Evolutionary conservation across 1,284 basidiomycete species (phyloP).

Genomic region (Papiliotrema terrestris): DNA sequence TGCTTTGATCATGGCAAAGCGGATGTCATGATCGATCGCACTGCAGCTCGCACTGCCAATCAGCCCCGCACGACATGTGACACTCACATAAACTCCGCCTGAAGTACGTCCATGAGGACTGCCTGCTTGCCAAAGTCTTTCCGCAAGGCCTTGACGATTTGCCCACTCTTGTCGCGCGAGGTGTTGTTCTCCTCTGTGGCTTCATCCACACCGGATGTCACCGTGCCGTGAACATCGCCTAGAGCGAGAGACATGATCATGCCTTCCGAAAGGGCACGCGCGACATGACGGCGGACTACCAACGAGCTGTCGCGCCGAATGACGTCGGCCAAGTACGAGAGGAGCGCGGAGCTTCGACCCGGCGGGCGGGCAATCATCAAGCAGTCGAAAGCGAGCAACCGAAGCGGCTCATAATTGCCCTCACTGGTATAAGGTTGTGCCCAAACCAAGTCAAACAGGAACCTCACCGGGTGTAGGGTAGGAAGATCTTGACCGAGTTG

Average conservation of each 20-base stretch:
- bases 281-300: constrained; percentile 76
- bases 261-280: constrained; percentile 79
- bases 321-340: constrained; percentile 86
- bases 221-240: constrained; percentile 67
- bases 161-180: constrained; percentile 36
- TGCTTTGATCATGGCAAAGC: constrained; percentile 86
- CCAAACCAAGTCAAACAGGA: neutral
- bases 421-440: constrained; percentile 57
- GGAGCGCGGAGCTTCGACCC: constrained; percentile 55
- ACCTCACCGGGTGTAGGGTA: constrained; percentile 78
- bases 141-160: constrained; percentile 69
- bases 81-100: constrained; percentile 28
- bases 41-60: constrained; percentile 25
- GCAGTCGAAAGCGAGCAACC: constrained; percentile 88
- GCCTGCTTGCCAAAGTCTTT: constrained; percentile 73
- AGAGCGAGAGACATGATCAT: constrained; percentile 81
- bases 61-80: neutral
- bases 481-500: constrained; percentile 75
- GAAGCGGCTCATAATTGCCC: constrained; percentile 87
- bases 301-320: constrained; percentile 83
- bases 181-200: constrained; percentile 22
- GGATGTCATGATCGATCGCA: constrained; percentile 77
- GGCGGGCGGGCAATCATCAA: constrained; percentile 76
- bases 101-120: constrained; percentile 61
- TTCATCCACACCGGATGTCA: constrained; percentile 32